Evolutionary conservation across 2,329 filamentous ascomycete genomes (phyloP).

Genomic region (Penicillium sp.): DNA sequence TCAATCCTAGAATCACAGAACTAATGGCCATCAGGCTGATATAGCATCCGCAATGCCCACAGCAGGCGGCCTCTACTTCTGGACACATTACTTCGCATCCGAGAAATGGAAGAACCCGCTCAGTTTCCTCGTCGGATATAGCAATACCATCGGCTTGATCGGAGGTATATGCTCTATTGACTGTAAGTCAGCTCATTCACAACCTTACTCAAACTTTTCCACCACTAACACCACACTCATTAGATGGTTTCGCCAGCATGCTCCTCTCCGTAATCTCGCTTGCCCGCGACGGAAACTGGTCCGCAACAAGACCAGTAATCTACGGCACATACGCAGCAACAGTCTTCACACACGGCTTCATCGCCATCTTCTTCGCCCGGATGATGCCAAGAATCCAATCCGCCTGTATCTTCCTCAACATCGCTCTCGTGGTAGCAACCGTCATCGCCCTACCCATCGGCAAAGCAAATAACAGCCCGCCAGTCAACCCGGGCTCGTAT

Average conservation of each 20-base stretch:
- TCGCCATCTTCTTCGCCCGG: conserved; percentile 54
- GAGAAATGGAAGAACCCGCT: conserved; percentile 57
- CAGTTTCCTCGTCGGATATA: conserved; percentile 62
- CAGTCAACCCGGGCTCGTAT: conserved; percentile 19
- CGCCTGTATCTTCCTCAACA: conserved; percentile 54
- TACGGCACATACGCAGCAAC: conserved; percentile 58
- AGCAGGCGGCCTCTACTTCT: conserved; percentile 59
- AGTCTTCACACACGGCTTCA: conserved; percentile 54
- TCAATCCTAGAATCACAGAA: neutral
- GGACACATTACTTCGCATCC: conserved; percentile 60
- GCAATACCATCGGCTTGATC: conserved; percentile 61
- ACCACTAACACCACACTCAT: neutral
- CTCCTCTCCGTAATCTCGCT: conserved; percentile 58
- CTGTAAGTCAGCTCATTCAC: conserved; percentile 41
- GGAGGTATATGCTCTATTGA: conserved; percentile 63
- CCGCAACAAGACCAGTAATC: conserved; percentile 53
- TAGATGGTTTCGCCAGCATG: conserved; percentile 42
- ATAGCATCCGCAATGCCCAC: conserved; percentile 59
- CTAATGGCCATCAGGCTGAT: conserved; percentile 41
- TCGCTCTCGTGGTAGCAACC: conserved; percentile 54
- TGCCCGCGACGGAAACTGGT: conserved; percentile 55
- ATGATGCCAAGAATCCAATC: conserved; percentile 60
- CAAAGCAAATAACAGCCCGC: conserved; percentile 24
- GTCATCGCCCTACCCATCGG: conserved; percentile 56
- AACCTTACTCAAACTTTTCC: neutral